Base-by-base conservation (phyloP, 495 filamentous ascomycete genomes). In the Aspergillus egyptiacus region DNA sequence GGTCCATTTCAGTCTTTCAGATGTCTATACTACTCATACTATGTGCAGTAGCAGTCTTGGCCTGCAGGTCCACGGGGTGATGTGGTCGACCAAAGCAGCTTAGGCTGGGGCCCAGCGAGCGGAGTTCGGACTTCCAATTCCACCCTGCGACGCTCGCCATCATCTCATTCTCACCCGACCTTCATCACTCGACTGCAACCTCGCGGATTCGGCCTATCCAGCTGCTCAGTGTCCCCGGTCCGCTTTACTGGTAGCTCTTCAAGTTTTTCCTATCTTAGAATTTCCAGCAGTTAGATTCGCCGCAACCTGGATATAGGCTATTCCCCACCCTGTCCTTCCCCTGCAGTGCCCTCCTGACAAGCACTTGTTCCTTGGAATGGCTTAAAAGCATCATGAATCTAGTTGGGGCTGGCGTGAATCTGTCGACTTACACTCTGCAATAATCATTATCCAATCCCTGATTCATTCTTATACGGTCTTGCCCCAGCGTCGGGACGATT, bases 351-450 rank as follows among this genome's bases (percentile, higher is more conserved):
- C 24, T 27, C n/a, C n/a, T n/a, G n/a, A n/a, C n/a, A n/a, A 27
- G 47, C 48, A 46, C 41, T 37, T 43, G 53, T 41, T 64, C 50
- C 48, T 51, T 58, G 62, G 43, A 27, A 71, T 71, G 68, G 60
- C 65, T 61, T 71, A 57, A 71, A 51, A n/a, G n/a, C 55, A 63
- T 49, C 51, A 62, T 60, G 55, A 54, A 39, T 50, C 45, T 55
- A 53, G 42, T 59, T 46, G 45, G 59, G 49, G 50, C 57, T 63
- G 56, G 53, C 58, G 49, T 57, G 60, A 51, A 50, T 41, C 31
- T 54, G 59, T 50, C 46, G 48, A 55, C 48, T 39, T 37, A 46
- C 50, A 54, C 11, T 55, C 45, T 43, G 54, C 48, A 47, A 65
- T 54, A 57, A 46, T 41, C 53, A 56, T 49, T 51, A 22, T 33